Conservation (phyloP, 108 stramenopile genomes). For the Nitzschia sp. region DNA sequence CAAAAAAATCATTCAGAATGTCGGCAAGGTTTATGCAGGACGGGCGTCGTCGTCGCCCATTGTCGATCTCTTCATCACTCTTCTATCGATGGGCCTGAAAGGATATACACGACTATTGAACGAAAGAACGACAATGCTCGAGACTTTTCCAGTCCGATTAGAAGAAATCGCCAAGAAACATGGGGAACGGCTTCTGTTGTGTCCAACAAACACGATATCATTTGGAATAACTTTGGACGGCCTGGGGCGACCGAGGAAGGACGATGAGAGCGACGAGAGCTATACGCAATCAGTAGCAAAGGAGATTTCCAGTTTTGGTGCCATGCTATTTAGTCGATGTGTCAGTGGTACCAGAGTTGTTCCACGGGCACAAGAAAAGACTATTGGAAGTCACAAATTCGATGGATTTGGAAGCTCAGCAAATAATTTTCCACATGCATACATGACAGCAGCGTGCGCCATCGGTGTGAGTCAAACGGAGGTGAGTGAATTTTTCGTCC, state of each 20-base stretch:
- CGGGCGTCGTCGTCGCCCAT: slow-evolving; percentile 93
- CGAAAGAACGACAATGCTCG: slow-evolving; percentile 55
- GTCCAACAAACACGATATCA: slow-evolving; percentile 93
- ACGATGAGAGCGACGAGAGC: slow-evolving; percentile 35
- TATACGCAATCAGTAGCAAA: slow-evolving; percentile 38
- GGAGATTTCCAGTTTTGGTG: slow-evolving; percentile 86
- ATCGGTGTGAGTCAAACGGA: slow-evolving; percentile 81
- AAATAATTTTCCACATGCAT: slow-evolving; percentile 69
- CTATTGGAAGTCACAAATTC: slow-evolving; percentile 69
- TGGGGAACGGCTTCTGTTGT: slow-evolving; percentile 84
- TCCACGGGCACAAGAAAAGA: slow-evolving; percentile 52
- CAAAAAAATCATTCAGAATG: slow-evolving; percentile 60
- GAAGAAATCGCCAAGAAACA: slow-evolving; percentile 66
- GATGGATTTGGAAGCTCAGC: slow-evolving; percentile 83
- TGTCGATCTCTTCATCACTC: slow-evolving; percentile 96
- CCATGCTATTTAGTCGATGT: slow-evolving; percentile 97
- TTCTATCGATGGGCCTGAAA: slow-evolving; percentile 91
- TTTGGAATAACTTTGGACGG: slow-evolving; percentile 91
- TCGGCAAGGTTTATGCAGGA: slow-evolving; percentile 95
- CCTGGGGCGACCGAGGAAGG: slow-evolving; percentile 38
- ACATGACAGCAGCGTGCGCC: slow-evolving; percentile 95
- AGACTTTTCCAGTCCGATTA: slow-evolving; percentile 53
- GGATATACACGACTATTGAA: slow-evolving; percentile 76
- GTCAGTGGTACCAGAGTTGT: slow-evolving; percentile 93
- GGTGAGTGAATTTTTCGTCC: slow-evolving; percentile 83